Percentiles rank a stretch among this genome's conserved stretches.
These are phyloP conservation scores for Basidiobolus heterosporus DNA, from an alignment of 371 early-diverging fungal species.

Conservation along the genomic window DNA sequence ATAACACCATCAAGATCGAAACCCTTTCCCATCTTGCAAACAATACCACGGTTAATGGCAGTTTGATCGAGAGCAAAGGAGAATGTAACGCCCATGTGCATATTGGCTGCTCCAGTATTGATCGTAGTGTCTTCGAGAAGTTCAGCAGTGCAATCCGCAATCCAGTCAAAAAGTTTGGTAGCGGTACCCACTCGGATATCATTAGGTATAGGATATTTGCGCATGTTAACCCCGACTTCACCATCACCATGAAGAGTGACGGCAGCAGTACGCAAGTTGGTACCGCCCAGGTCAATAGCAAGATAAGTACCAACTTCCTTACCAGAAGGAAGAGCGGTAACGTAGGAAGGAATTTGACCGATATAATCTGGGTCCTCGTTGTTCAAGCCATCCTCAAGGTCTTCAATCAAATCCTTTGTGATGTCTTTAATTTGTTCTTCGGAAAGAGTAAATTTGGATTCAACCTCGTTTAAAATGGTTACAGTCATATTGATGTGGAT, in stretches of 20 bases:
- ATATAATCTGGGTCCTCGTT: slow-evolving; percentile 23
- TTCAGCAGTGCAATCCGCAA: slow-evolving; percentile 48
- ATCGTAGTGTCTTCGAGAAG: slow-evolving; percentile 14
- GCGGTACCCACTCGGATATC: slow-evolving; percentile 54
- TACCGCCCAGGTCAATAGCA: slow-evolving; percentile 84
- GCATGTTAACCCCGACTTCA: slow-evolving; percentile 45
- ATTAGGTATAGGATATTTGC: slow-evolving; percentile 66
- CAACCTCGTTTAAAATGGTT: slow-evolving; percentile 12
- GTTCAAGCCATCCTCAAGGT: slow-evolving; percentile 27
- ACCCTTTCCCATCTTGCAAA: slow-evolving; percentile 84
- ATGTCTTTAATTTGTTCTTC: slow-evolving; percentile 27
- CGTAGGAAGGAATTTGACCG: slow-evolving; percentile 65
- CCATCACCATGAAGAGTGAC: slow-evolving; percentile 59
- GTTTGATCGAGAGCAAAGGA: slow-evolving; percentile 71
- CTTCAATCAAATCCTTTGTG: slow-evolving; percentile 22
- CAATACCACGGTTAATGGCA: slow-evolving; percentile 47
- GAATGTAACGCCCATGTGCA: slow-evolving; percentile 62
- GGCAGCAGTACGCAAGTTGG: slow-evolving; percentile 75
- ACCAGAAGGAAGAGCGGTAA: slow-evolving; percentile 65
- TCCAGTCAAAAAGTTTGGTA: slow-evolving; percentile 68
- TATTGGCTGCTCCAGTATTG: slow-evolving; percentile 9
- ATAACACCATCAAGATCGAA: slow-evolving; percentile 56
- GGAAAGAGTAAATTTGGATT: slow-evolving; percentile 17
- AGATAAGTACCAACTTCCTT: slow-evolving; percentile 68
- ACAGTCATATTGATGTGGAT: slow-evolving; percentile 3